These are phyloP conservation scores for Hypoxylon intermedium DNA, from an alignment of 495 filamentous ascomycete species.

Conservation along the genomic window DNA sequence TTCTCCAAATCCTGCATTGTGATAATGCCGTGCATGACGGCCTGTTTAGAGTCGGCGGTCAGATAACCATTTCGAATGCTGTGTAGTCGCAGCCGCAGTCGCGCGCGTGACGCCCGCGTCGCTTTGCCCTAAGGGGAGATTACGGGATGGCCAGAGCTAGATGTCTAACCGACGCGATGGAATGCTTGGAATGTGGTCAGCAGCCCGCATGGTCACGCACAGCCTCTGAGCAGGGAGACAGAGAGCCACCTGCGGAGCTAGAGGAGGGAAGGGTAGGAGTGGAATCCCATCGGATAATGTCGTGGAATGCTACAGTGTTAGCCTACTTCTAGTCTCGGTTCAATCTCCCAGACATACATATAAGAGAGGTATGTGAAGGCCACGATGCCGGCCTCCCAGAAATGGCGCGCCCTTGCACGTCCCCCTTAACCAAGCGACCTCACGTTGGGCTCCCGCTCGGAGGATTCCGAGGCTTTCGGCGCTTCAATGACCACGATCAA, in stretches of 20 bases:
- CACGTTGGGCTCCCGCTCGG: conserved; percentile 19
- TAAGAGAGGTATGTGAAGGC: conserved; percentile 23
- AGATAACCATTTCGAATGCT: conserved; percentile 12
- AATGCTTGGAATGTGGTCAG: conserved; percentile 30
- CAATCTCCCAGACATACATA: conserved; percentile 3
- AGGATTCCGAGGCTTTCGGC: conserved; percentile 25
- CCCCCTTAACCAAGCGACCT: conserved; percentile 9
- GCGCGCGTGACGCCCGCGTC: conserved; percentile 8
- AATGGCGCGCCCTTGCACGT: conserved; percentile 5
- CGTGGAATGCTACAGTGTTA: conserved; percentile 32
- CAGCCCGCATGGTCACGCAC: conserved; percentile 36
- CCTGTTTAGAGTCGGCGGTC: conserved; percentile 6
- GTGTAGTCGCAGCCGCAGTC: conserved; percentile 7
- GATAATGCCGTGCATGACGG: conserved; percentile 8
- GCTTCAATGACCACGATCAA: conserved; percentile 22
- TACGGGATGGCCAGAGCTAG: no score
- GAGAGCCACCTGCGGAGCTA: conserved; percentile 6
- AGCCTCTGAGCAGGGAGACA: conserved; percentile 18
- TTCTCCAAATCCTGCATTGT: conserved; percentile 19
- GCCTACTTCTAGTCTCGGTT: conserved; percentile 5
- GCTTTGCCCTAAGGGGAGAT: conserved; percentile 6
- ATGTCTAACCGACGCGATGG: background rate
- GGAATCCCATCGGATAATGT: conserved; percentile 29
- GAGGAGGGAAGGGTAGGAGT: conserved; percentile 4
- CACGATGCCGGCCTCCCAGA: conserved; percentile 16